Percentiles rank a stretch among this genome's conserved stretches.
phyloP scores from a whole-genome alignment of 208 protist genomes.

The Tritrichomonas musculus region DNA sequence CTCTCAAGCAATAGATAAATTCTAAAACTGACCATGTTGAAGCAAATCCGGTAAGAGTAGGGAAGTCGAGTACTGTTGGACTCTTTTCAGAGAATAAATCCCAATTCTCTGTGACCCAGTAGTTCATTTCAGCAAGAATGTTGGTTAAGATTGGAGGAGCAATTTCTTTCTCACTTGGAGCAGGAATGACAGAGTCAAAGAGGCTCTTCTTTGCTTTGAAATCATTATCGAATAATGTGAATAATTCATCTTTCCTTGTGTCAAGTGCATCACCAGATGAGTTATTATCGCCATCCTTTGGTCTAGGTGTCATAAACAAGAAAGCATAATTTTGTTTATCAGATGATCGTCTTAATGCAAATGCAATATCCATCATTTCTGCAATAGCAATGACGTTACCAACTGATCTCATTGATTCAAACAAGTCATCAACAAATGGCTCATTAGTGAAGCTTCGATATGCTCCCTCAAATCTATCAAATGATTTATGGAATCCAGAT shows the following conservation, averaged over 20 bases:
- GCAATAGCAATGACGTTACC: constrained; percentile 7
- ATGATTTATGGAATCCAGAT: background rate
- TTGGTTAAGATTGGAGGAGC: background rate
- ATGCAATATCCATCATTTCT: background rate
- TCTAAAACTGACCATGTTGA: background rate
- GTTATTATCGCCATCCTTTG: no score
- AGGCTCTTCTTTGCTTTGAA: background rate
- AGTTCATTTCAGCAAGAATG: background rate
- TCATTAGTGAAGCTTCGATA: background rate
- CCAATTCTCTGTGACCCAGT: background rate
- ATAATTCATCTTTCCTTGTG: background rate
- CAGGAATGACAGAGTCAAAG: background rate
- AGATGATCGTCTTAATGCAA: background rate
- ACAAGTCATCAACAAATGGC: background rate
- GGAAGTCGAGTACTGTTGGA: background rate
- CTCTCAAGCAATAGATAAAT: background rate
- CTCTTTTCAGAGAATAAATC: background rate
- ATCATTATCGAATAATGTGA: background rate
- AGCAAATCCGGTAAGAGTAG: background rate
- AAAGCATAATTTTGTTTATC: background rate
- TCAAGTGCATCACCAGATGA: background rate
- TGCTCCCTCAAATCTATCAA: background rate
- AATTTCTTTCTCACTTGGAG: background rate
- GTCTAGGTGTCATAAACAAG: background rate
- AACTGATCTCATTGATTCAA: background rate